Evolutionary conservation across 2,329 filamentous ascomycete species (phyloP), one percentile per base, ranked within the genome.

Genomic region (Fonsecaea erecta): DNA sequence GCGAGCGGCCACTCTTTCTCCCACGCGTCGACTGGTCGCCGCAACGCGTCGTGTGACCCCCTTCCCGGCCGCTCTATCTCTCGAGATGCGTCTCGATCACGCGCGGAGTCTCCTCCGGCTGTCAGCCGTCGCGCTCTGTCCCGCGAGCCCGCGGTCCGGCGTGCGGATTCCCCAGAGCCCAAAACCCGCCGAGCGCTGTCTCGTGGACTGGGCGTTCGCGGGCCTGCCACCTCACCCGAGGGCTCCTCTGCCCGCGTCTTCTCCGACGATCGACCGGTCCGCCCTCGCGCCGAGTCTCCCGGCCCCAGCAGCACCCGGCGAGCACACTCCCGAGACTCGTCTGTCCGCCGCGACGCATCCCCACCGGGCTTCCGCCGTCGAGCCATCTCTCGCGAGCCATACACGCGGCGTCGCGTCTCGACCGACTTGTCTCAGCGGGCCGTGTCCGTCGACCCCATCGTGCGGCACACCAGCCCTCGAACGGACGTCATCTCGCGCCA

Each of bases 381-480:
- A 32, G 64, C 62, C 16, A 40, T 63, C 7, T 63, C 58, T 28
- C 63, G 63, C 24, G 66, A 66, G 24, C 55, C 60, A 37, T 56
- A 60, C 18, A 56, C 56, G 28, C 56, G 43, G 24, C 60, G 40
- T 32, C 62, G 60, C 12, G 35, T 65, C 26, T 68, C 66, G 14
- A 57, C n/a, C 11, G 60, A 66, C 26, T 60, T 61, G 12, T 24
- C 55, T 24, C 52, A 60, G 9, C 62, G 66, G 26, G 66, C 68
- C 6, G 34, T 55, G 12, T 70, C 68, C 1, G 62, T 67, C 7
- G 68, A 67, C 8, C 66, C 68, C 1, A 30, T 58, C 21, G 40
- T 30, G 11, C 57, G 65, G 1, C 59, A 43, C 37, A 65, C 57
- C 40, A 64, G 58, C 43, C 58, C 62, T 11, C 37, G 53, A 37